phyloP scores from a whole-genome alignment of 108 stramenopile species.

The Pseudonitzschia multiseries region DNA sequence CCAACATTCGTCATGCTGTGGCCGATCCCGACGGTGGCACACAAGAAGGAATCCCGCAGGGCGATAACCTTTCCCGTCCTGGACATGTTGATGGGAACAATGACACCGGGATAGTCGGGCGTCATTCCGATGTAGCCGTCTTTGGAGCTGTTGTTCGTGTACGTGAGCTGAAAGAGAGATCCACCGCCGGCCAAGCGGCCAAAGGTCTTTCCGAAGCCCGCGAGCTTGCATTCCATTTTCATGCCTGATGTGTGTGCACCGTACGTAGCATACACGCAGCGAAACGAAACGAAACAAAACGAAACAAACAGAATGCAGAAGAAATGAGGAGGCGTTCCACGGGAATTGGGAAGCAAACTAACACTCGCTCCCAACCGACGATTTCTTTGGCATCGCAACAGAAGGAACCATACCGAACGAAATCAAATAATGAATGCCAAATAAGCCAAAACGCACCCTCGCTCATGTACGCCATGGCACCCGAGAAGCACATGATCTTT shows the following conservation, averaged over 20 bases:
- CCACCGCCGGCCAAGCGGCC: slow-evolving; percentile 55
- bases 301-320: neutral
- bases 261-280: too few relatives aligned
- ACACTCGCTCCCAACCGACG: too few relatives aligned
- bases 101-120: slow-evolving; percentile 55
- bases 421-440: too few relatives aligned
- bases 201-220: slow-evolving; percentile 43
- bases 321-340: neutral
- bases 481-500: slow-evolving; percentile 47
- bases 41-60: slow-evolving; percentile 55
- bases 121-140: slow-evolving; percentile 55
- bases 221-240: slow-evolving; percentile 39
- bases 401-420: too few relatives aligned
- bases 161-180: slow-evolving; percentile 46
- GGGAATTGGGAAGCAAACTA: too few relatives aligned
- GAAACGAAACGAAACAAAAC: neutral
- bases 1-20: slow-evolving; percentile 31
- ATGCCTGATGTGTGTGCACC: slow-evolving; percentile 20
- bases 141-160: slow-evolving; percentile 38
- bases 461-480: slow-evolving; percentile 68
- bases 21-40: slow-evolving; percentile 39
- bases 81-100: slow-evolving; percentile 53
- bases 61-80: slow-evolving; percentile 36
- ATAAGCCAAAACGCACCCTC: slow-evolving; percentile 5
- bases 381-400: too few relatives aligned